Base-by-base conservation (phyloP, 495 filamentous ascomycete genomes). In the Tirmania nivea region DNA sequence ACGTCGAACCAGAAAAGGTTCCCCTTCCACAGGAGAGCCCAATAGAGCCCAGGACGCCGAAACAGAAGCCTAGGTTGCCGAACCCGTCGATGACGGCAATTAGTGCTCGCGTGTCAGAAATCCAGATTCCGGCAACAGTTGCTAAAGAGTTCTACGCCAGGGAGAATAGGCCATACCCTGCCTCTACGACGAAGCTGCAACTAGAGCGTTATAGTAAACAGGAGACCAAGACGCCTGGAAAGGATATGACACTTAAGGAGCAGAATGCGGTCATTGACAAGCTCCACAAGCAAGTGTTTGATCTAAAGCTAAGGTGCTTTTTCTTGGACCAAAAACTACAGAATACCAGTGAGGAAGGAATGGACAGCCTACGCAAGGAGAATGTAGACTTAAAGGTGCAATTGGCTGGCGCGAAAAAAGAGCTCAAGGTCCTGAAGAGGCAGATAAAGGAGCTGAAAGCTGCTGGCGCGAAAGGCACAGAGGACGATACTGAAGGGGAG, bases 181-280 rank as follows among this genome's bases (percentile, higher is more conserved):
- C 48, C 20, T 12, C 20, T 21, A 47, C 14, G 42, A 14, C 14
- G 42, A 19, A 14, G 42, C 42, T n/a, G 14, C 42, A 31, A 31
- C 25, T 31, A 7, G 25, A 31, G 25, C 25, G 25, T 31, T 31
- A 31, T 31, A 4, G 39, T 14, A 58, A 70, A 62, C 11, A 71
- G 72, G 39, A 14, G 65, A 59, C 79, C 67, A 58, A 76, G 69
- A 54, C 81, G 73, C 68, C 74, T 65, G 51, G 59, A 58, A 85
- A 81, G 60, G 90, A 79, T 57, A 73, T 96, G 70, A 96, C 92
- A 0, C 70, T 97, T 12, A 95, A 96, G 66, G 90, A 96, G 65
- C 90, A 97, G 66, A 93, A 86, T 58, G 90, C 82, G 63, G 94
- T 86, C 20, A 95, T 97, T 56, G 90, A 96, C 64, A 78, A 87